Base-by-base conservation (phyloP, 495 filamentous ascomycete species). In the Penicillium roqueforti region DNA sequence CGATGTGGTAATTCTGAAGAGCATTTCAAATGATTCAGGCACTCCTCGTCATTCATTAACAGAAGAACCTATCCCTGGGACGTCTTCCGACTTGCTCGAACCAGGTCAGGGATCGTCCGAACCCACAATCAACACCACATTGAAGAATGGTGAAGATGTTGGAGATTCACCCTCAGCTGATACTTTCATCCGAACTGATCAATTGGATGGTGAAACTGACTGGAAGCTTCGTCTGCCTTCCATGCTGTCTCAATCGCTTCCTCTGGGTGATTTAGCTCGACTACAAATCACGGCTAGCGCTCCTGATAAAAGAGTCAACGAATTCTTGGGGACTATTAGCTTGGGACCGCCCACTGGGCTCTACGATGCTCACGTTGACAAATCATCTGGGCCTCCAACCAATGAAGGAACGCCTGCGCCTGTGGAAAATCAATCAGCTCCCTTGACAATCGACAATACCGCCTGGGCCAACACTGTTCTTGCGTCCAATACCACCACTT, bases 401-500 rank as follows among this genome's bases (percentile, higher is more conserved):
- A 53, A 62, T 47, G 54, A 37, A n/a, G 47, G 14, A 43, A 32
- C 28, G 10, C 39, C 57, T 18, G 61, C 62, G 18, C 41, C 57
- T 22, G 61, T 62, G 20, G 62, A 65, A 13, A 62, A 51, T 19
- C 51, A 59, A 31, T 48, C 65, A 19, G 23, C 60, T 26, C 77
- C 82, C 52, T 86, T 99, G 37, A 88, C 83, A 3, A 96, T 97
- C 55, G 95, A 99, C 71, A 97, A 97, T 63, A 99, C 95, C 10
- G 92, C 95, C 3, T 99, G 95, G 95, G 91, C 92, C 14, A 99
- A 97, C 62, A 99, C 95, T 3, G 87, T 99, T 28, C 85, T 99
- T 48, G 95, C 95, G 2, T 95, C 90, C 3, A 93, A 92, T 66
- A 91, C 86, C 1, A 87, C 84, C 6, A 92, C 91, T 0, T 78